These are phyloP conservation scores for Allantophomopsis lycopodina DNA, from an alignment of 2,329 filamentous ascomycete genomes.

Conservation along the genomic window DNA sequence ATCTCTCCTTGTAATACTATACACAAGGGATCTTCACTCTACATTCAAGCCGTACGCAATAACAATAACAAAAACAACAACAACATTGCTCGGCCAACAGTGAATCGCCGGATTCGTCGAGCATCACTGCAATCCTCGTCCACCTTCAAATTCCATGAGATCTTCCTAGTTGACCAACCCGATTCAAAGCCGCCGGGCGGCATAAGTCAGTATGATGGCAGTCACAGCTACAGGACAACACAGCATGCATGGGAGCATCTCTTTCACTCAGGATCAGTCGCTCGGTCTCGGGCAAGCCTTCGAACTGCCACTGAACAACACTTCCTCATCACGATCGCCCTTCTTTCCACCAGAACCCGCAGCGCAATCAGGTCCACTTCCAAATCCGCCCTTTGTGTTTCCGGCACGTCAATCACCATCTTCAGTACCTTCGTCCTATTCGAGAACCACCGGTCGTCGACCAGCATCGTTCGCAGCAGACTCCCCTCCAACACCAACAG, in stretches of 20 bases:
- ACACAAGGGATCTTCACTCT: too few species aligned
- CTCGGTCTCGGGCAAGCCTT: background rate
- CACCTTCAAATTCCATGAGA: constrained; percentile 3
- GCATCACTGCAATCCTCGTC: background rate
- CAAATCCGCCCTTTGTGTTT: constrained; percentile 54
- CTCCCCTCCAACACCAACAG: background rate
- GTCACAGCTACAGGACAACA: constrained; percentile 4
- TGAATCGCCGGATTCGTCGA: background rate
- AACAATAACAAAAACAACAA: too few species aligned
- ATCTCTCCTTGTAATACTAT: too few species aligned
- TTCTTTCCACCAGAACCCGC: constrained; percentile 1
- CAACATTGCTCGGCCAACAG: background rate
- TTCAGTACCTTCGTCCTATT: constrained; percentile 31
- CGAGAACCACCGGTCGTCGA: constrained; percentile 33
- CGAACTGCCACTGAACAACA: background rate
- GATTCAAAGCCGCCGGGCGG: constrained; percentile 4
- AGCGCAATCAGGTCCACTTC: constrained; percentile 24
- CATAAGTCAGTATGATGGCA: constrained; percentile 4
- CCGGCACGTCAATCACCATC: constrained; percentile 34
- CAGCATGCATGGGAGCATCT: constrained; percentile 3
- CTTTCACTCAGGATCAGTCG: constrained; percentile 1
- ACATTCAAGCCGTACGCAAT: too few species aligned
- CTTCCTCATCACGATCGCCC: constrained; percentile 1
- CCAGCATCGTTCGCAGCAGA: constrained; percentile 26
- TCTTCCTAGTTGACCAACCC: constrained; percentile 2